A percentile compares a stretch with the other conserved stretches of the same genome.
phyloP scores from a whole-genome alignment of 2,329 filamentous ascomycete species.

The Pestalotiopsis sp. region DNA sequence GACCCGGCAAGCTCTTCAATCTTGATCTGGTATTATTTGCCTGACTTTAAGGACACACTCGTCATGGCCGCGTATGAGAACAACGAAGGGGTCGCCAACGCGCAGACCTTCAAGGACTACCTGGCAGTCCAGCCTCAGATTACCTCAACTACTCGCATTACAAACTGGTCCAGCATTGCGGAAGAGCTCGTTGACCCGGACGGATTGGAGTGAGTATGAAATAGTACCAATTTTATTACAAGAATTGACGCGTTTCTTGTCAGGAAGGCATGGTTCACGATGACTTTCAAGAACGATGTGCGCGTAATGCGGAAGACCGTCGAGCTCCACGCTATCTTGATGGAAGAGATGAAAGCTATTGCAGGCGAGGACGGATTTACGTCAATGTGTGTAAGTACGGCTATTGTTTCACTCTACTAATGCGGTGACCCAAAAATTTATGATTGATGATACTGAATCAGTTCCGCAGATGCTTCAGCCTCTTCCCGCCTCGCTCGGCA shows the following conservation, averaged over 20 bases:
- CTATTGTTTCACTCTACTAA: neutral
- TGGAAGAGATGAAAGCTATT: constrained; percentile 16
- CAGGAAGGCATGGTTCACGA: constrained; percentile 22
- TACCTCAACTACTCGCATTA: too few species aligned
- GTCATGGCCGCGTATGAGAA: too few species aligned
- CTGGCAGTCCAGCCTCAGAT: too few species aligned
- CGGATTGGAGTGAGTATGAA: neutral
- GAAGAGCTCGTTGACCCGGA: constrained; percentile 12
- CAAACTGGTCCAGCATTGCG: neutral
- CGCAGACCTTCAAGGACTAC: too few species aligned
- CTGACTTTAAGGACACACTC: too few species aligned
- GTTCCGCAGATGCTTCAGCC: neutral
- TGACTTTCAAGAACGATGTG: constrained; percentile 23
- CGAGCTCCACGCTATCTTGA: constrained; percentile 14
- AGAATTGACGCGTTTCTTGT: neutral
- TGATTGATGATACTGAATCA: neutral
- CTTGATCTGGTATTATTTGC: too few species aligned
- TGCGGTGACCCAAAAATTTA: accelerated
- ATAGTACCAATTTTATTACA: neutral
- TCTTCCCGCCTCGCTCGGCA: neutral
- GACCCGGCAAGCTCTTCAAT: neutral
- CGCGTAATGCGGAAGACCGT: constrained; percentile 19
- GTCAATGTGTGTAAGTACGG: neutral
- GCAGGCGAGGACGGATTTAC: constrained; percentile 19
- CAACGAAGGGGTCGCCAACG: too few species aligned